Base-by-base conservation (phyloP, 257 asterid species). In the Rhazya stricta region DNA sequence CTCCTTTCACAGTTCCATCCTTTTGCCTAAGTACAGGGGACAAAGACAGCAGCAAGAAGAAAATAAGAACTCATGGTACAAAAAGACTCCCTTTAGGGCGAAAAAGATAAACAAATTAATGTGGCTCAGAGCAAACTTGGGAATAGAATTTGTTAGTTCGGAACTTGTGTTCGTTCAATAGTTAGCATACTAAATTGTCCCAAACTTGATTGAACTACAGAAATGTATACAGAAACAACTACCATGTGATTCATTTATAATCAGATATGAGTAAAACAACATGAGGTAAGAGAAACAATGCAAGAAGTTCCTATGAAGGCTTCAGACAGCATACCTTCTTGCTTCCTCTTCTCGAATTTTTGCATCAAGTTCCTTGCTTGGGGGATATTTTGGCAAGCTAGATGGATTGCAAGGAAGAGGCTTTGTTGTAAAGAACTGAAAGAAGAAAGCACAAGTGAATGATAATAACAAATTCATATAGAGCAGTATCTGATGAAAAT, bases 351-450 rank as follows among this genome's bases (percentile, higher is more conserved):
- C 89, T 71, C 81, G 85, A 70, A 78, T 61, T 77, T 83, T 87
- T 36, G 83, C 84, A 41, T 83, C 89, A 48, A 84, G 72, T 76
- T 87, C 89, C 83, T 87, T 87, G 81, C 89, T 81, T 56, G 89
- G 91, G 67, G 86, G 80, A 67, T 83, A 85, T 76, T 81, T 87
- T 11, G 91, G 91, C 73, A 87, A 85, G 74, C 74, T 78, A 67
- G 85, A 81, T 74, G 87, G 89, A 70, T 81, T 86, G 58, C 89
- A 85, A 25, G 91, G 87, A 73, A 85, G 82, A 67, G 91, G 91
- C 65, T 74, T 76, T 57, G 81, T 70, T 9, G 73, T 78, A 81
- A 87, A 85, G 84, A 87, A 85, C 91, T 86, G 87, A 75, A 78
- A 76, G 15, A 23, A 69, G n/a, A 67, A 34, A 9, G 50, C 2